phyloP scores from a whole-genome alignment of 805 yeast species.

The Candida saitoana region DNA sequence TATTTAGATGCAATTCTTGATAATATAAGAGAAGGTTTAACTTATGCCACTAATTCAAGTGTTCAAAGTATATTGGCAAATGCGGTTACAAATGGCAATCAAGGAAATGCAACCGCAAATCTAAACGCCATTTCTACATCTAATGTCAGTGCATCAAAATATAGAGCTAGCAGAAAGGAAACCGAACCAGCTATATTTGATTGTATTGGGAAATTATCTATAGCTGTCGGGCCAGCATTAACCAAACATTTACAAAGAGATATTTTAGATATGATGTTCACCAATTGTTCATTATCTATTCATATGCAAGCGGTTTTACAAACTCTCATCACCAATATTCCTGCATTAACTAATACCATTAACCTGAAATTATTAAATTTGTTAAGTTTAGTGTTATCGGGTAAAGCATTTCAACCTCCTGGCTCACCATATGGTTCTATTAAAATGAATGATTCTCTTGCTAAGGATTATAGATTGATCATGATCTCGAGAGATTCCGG shows the following conservation, averaged over 20 bases:
- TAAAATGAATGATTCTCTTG: conserved; percentile 58
- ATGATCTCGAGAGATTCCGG: conserved; percentile 70
- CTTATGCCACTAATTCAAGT: conserved; percentile 32
- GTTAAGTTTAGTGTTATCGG: conserved; percentile 73
- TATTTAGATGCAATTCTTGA: conserved; percentile 85
- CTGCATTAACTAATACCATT: conserved; percentile 72
- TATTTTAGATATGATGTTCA: conserved; percentile 69
- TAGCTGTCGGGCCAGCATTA: conserved; percentile 88
- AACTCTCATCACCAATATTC: conserved; percentile 65
- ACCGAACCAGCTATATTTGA: conserved; percentile 83
- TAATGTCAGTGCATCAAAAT: conserved; percentile 40
- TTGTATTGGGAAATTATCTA: conserved; percentile 81
- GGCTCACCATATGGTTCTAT: conserved; percentile 73
- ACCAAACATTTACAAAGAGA: conserved; percentile 85
- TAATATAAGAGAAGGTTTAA: conserved; percentile 74
- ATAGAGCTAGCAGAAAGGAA: conserved; percentile 57
- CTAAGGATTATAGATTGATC: conserved; percentile 72
- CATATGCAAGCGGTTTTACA: conserved; percentile 74
- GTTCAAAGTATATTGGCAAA: conserved; percentile 39
- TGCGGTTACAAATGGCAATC: conserved; percentile 27
- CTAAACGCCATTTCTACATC: conserved; percentile 7
- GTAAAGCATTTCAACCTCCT: conserved; percentile 75
- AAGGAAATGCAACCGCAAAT: conserved; percentile 7
- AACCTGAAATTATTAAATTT: conserved; percentile 67
- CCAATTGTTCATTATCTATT: conserved; percentile 75